Evolutionary conservation across 345 rosid genomes (phyloP).

Genomic region (Turritis glabra): DNA sequence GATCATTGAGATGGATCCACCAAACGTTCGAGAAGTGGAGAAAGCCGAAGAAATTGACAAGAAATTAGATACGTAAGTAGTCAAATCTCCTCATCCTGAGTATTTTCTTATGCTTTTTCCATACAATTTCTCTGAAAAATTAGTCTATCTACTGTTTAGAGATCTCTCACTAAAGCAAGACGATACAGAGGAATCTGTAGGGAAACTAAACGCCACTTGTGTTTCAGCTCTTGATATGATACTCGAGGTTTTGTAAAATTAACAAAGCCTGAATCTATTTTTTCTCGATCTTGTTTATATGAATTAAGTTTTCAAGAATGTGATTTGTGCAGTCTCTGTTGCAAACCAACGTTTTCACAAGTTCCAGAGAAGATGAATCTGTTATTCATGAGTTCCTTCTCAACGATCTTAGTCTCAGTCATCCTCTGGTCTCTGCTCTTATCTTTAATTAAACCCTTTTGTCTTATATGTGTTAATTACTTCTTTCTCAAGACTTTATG

Average conservation of each 20-base stretch:
- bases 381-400: neutral
- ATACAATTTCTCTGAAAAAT: neutral
- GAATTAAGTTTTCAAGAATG: neutral
- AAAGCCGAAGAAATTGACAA: neutral
- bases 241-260: constrained; percentile 5
- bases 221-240: constrained; percentile 10
- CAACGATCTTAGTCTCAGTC: neutral
- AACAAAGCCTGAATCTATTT: neutral
- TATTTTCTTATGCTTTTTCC: neutral
- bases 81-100: neutral
- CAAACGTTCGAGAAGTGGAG: neutral
- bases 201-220: neutral
- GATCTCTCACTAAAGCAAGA: neutral
- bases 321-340: constrained; percentile 3
- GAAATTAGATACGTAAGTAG: neutral
- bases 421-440: neutral
- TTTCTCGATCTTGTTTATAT: neutral
- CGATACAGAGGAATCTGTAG: neutral
- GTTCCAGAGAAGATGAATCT: neutral
- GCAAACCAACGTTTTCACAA: neutral
- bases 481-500: constrained; percentile 2
- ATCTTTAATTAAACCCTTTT: neutral
- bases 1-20: neutral
- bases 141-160: neutral
- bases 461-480: neutral